phyloP scores from a whole-genome alignment of 306 rosid species.

The Elaeagnus macrophylla region DNA sequence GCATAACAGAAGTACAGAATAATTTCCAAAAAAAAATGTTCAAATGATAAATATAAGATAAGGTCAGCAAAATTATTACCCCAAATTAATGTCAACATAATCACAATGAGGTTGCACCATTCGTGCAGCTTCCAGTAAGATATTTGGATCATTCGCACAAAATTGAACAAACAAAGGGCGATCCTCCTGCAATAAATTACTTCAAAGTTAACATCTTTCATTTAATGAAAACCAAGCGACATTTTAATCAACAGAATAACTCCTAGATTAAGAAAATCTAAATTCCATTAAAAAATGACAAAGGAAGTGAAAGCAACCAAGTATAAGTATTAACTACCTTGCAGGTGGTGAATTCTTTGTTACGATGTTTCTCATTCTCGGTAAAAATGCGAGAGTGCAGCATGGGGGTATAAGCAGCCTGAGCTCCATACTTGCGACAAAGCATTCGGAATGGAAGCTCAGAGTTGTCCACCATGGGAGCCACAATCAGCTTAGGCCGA shows the following conservation, averaged over 20 bases:
- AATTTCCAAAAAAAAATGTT: no score
- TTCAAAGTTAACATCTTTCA: background rate
- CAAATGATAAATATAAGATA: background rate
- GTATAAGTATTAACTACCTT: conserved; percentile 15
- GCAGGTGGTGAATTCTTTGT: conserved; percentile 85
- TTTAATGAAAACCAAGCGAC: background rate
- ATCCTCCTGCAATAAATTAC: conserved; percentile 43
- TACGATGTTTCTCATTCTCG: conserved; percentile 72
- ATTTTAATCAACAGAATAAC: background rate
- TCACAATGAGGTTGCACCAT: conserved; percentile 77
- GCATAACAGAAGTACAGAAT: no score
- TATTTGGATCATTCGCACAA: conserved; percentile 84
- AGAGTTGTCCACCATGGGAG: conserved; percentile 97
- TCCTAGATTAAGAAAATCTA: background rate
- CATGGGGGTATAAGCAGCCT: conserved; percentile 53
- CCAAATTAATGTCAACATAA: conserved; percentile 91
- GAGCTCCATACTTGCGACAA: conserved; percentile 86
- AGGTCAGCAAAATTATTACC: conserved; percentile 32
- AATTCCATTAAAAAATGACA: background rate
- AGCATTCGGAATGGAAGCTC: conserved; percentile 89
- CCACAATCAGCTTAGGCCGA: conserved; percentile 70
- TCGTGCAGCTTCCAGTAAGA: conserved; percentile 68
- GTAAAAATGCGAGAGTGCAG: conserved; percentile 47
- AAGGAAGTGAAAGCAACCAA: background rate
- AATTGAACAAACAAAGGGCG: conserved; percentile 88